phyloP scores from a whole-genome alignment of 805 yeast genomes.

The Suhomyces sp. region DNA sequence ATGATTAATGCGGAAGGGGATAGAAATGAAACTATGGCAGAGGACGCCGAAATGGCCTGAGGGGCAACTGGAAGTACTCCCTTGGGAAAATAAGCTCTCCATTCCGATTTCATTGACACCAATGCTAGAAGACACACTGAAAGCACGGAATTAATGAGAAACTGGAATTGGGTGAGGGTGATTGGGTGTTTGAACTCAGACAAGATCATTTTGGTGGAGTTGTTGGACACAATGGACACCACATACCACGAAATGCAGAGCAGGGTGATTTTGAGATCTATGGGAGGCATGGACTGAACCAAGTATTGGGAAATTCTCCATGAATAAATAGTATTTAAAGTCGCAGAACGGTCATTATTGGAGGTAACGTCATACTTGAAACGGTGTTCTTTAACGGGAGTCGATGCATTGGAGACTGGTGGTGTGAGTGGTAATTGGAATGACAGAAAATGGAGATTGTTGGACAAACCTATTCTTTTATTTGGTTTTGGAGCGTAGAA shows the following conservation, averaged over 20 bases:
- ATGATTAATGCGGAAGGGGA: conserved; percentile 55
- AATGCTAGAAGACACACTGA: conserved; percentile 47
- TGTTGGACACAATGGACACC: conserved; percentile 76
- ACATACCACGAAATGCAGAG: conserved; percentile 80
- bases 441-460: conserved; percentile 12
- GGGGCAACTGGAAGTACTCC: conserved; percentile 48
- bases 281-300: conserved; percentile 20
- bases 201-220: conserved; percentile 76
- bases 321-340: neutral
- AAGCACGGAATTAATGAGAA: conserved; percentile 64
- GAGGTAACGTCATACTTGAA: neutral
- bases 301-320: neutral
- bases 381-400: conserved; percentile 28
- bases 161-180: conserved; percentile 88
- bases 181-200: conserved; percentile 73
- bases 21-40: conserved; percentile 40
- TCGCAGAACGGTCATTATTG: neutral
- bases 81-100: conserved; percentile 36
- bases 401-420: conserved; percentile 31
- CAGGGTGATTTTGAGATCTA: conserved; percentile 21
- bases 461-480: conserved; percentile 13
- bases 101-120: conserved; percentile 28
- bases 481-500: conserved; percentile 21
- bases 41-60: conserved; percentile 13
- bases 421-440: conserved; percentile 33